These are phyloP conservation scores for Trichoderma erinaceum DNA, from an alignment of 495 filamentous ascomycete species.

Conservation along the genomic window DNA sequence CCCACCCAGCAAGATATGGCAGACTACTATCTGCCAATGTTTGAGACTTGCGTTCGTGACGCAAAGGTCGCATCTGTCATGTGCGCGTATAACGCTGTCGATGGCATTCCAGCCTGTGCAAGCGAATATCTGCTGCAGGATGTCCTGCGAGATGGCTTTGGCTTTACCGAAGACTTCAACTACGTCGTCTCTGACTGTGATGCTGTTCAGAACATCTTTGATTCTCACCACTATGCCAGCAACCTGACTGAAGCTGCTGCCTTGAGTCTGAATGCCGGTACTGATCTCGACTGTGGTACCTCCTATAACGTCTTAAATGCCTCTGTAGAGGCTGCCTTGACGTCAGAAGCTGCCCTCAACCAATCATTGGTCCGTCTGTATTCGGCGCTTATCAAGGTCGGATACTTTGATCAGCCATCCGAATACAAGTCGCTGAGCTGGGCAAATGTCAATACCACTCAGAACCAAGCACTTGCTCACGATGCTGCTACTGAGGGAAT, in stretches of 20 bases:
- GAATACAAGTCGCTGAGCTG: constrained; percentile 28
- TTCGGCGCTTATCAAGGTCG: constrained; percentile 30
- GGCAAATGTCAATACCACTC: constrained; percentile 28
- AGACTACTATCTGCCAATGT: constrained; percentile 44
- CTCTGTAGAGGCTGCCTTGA: constrained; percentile 25
- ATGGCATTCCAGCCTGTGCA: constrained; percentile 42
- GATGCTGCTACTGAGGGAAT: constrained; percentile 55
- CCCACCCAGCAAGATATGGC: constrained; percentile 38
- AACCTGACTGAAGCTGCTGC: constrained; percentile 33
- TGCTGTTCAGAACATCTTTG: constrained; percentile 34
- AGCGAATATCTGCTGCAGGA: constrained; percentile 35
- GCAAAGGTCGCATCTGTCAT: constrained; percentile 42
- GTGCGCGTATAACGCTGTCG: constrained; percentile 41
- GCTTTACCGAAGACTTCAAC: constrained; percentile 32
- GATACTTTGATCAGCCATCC: constrained; percentile 30
- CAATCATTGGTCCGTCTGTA: constrained; percentile 31
- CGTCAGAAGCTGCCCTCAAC: constrained; percentile 32
- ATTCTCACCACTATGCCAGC: constrained; percentile 31
- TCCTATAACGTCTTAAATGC: constrained; percentile 21
- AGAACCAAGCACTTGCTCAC: constrained; percentile 42
- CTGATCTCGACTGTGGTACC: constrained; percentile 29
- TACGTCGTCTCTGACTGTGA: constrained; percentile 43
- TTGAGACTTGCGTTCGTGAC: constrained; percentile 41
- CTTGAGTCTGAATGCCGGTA: constrained; percentile 31
- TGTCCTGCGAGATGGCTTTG: constrained; percentile 44